Percentiles rank a stretch among this genome's conserved stretches.
These are phyloP conservation scores for Maudiozyma turicensis DNA, from an alignment of 805 yeast species.

Conservation along the genomic window DNA sequence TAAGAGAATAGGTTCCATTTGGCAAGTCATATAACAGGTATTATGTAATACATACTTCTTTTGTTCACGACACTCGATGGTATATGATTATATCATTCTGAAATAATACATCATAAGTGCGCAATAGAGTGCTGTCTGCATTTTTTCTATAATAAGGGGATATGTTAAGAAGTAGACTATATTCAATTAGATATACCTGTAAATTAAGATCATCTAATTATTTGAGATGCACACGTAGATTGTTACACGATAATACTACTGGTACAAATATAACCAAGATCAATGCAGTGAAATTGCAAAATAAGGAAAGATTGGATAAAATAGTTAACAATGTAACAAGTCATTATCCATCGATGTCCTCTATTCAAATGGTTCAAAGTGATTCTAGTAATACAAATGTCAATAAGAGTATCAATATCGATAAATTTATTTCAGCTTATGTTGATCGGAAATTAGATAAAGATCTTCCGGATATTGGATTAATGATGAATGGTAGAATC, in stretches of 20 bases:
- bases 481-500: slow-evolving; percentile 17
- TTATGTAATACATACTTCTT: too few species aligned
- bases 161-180: too few species aligned
- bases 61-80: too few species aligned
- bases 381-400: background rate
- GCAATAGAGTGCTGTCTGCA: too few species aligned
- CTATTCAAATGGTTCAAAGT: background rate
- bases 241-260: background rate
- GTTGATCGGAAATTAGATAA: background rate
- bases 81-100: too few species aligned
- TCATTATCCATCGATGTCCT: slow-evolving; percentile 24
- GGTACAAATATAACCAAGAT: background rate
- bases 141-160: too few species aligned
- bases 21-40: too few species aligned
- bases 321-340: slow-evolving; percentile 7
- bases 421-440: slow-evolving; percentile 8
- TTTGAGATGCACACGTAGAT: too few species aligned
- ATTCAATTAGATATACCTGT: too few species aligned
- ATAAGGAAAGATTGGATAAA: slow-evolving; percentile 13
- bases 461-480: background rate
- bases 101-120: too few species aligned
- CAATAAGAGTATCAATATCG: slow-evolving; percentile 5
- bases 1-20: too few species aligned
- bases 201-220: too few species aligned
- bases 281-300: slow-evolving; percentile 17